phyloP scores from a whole-genome alignment of 2,329 filamentous ascomycete species.

The Fusarium sacchari region DNA sequence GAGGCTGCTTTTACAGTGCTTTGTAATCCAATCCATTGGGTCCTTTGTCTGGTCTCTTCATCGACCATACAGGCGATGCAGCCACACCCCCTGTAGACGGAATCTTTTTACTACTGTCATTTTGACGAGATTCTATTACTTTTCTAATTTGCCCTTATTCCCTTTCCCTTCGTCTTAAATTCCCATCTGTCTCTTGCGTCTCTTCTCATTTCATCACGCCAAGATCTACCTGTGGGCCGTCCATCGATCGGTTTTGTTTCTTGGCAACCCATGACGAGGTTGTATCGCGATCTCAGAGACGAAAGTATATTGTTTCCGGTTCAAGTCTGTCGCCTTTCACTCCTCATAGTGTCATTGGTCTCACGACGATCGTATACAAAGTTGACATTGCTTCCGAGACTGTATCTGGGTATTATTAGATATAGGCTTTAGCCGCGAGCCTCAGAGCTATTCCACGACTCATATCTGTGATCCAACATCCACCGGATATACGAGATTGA shows the following conservation, averaged over 20 bases:
- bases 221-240: constrained; percentile 7
- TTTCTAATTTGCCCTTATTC: constrained; percentile 3
- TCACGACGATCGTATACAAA: not conserved
- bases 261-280: constrained; percentile 11
- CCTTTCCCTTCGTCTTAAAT: constrained; percentile 16
- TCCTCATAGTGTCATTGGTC: not conserved
- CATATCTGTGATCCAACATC: not conserved
- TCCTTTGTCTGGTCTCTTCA: constrained; percentile 2
- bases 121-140: constrained; percentile 22
- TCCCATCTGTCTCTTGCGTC: not conserved
- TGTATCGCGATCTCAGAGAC: constrained; percentile 7
- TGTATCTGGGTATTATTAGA: not conserved
- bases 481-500: constrained; percentile 2
- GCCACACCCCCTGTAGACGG: constrained; percentile 8
- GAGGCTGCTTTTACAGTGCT: constrained; percentile 13
- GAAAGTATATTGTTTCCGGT: constrained; percentile 14
- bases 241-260: constrained; percentile 4
- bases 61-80: constrained; percentile 18
- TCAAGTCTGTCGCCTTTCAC: constrained; percentile 13
- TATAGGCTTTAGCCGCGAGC: not conserved
- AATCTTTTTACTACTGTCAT: constrained; percentile 19
- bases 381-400: not conserved
- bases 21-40: constrained; percentile 39
- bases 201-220: not conserved
- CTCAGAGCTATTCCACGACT: not conserved